A percentile compares a stretch with the other conserved stretches of the same genome.
Evolutionary conservation across 2,329 filamentous ascomycete genomes (phyloP).

Genomic region (Cryphonectria parasitica): DNA sequence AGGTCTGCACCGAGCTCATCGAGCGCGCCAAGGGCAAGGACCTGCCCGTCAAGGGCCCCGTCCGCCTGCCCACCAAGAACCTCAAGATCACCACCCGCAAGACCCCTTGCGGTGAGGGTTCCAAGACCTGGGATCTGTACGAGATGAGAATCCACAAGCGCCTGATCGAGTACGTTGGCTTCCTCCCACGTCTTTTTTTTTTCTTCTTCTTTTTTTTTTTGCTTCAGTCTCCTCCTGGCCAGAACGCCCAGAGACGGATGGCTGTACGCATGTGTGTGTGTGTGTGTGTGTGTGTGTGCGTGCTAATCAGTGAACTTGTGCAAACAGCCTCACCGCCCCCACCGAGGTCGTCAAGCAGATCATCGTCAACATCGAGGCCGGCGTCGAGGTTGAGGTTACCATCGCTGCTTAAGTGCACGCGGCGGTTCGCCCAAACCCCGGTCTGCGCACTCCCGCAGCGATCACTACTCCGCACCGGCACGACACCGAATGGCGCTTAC

Average conservation of each 20-base stretch:
- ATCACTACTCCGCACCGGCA: not conserved
- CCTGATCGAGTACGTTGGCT: slow-evolving; percentile 77
- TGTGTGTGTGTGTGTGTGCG: not conserved
- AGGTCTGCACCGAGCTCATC: slow-evolving; percentile 97
- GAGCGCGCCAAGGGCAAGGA: slow-evolving; percentile 99
- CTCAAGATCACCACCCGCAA: slow-evolving; percentile 97
- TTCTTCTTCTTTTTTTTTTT: too few relatives aligned
- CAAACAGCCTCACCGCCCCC: slow-evolving; percentile 79
- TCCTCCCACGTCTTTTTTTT: too few relatives aligned
- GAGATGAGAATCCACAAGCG: slow-evolving; percentile 99
- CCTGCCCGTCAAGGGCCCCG: slow-evolving; percentile 96
- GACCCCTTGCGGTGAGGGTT: slow-evolving; percentile 99
- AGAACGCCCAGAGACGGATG: not conserved
- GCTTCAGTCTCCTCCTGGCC: not conserved
- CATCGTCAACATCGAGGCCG: slow-evolving; percentile 94
- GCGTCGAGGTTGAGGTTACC: slow-evolving; percentile 91
- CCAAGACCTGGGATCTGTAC: slow-evolving; percentile 99
- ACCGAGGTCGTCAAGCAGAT: slow-evolving; percentile 98
- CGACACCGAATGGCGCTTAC: too few relatives aligned
- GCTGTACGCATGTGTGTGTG: too few relatives aligned
- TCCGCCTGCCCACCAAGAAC: slow-evolving; percentile 96
- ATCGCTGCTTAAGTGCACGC: slow-evolving; percentile 71
- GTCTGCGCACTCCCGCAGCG: not conserved
- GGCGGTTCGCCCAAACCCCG: not conserved
- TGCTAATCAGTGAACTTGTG: slow-evolving; percentile 29